Evolutionary conservation across 352 stramenopile genomes (phyloP).

Genomic region (Phytopythium sindhum): DNA sequence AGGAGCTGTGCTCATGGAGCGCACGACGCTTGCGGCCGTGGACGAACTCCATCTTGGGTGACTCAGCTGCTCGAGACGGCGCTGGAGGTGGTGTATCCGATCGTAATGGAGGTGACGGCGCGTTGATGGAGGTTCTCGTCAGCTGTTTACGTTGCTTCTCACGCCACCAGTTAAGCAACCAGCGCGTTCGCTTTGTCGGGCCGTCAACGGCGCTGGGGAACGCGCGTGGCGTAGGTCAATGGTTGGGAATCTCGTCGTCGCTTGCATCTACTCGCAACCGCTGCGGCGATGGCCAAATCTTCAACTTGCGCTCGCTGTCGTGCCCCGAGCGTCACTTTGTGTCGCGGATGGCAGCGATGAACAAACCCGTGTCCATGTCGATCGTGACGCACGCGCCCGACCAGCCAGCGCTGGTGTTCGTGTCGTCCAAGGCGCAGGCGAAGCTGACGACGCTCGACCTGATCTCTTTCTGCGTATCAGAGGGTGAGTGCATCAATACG

Average conservation of each 20-base stretch:
- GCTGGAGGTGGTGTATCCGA: constrained; percentile 93
- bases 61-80: constrained; percentile 15
- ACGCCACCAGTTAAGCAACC: constrained; percentile 68
- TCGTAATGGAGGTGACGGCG: constrained; percentile 95
- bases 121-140: constrained; percentile 92
- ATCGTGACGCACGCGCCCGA: constrained; percentile 94
- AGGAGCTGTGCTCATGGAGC: constrained; percentile 60
- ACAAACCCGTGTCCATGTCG: constrained; percentile 98
- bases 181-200: constrained; percentile 89
- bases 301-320: constrained; percentile 94
- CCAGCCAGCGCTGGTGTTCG: constrained; percentile 97
- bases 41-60: constrained; percentile 94
- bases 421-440: constrained; percentile 97
- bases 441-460: constrained; percentile 97
- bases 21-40: constrained; percentile 91
- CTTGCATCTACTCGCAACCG: constrained; percentile 14
- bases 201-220: constrained; percentile 97
- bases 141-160: constrained; percentile 69
- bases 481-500: no score
- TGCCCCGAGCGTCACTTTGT: constrained; percentile 97
- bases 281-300: constrained; percentile 59
- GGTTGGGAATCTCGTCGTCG: constrained; percentile 89
- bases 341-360: constrained; percentile 98
- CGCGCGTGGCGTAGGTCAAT: constrained; percentile 93
- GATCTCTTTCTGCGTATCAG: constrained; percentile 91